Evolutionary conservation across 1,284 basidiomycete species (phyloP), one percentile per base, ranked within the genome.

Genomic region (Lignosus rhinocerotis): DNA sequence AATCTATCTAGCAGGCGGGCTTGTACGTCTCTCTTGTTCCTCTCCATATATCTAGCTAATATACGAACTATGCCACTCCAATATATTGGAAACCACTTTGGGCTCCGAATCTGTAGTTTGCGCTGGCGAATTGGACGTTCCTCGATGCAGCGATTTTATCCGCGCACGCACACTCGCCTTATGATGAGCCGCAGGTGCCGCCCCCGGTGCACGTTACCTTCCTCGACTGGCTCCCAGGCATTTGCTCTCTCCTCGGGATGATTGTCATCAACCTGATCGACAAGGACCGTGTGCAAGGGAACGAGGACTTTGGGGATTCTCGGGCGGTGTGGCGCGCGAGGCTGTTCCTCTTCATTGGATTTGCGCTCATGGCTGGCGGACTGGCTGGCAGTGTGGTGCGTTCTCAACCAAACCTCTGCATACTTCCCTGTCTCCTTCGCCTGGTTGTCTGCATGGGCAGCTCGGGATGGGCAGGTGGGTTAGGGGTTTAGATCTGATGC

Each of bases 211-310:
- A 94, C 71, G 91, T 98, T 72, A 78, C 83, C 17, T 96, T 96
- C 72, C 87, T 93, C 58, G 96, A 98, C 80, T 98, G 96, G 96
- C 79, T 97, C 14, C 94, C 96, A 0, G 96, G 95, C 25, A 86
- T 98, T 64, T 94, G 90, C 75, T 94, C 93, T n/a, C 86, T 96
- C 14, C 76, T 98, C 12, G 96, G 96, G 33, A 96, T 96, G 83
- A 78, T 98, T 61, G 82, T 98, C 70, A 88, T 97, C 73, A 95
- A 96, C 72, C 74, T 98, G 56, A 94, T 98, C 68, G 95, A 99
- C 79, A 98, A 98, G 80, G 90, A 94, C 67, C 84, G 94, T 45
- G 82, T 98, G 55, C 80, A 87, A 25, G 90, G 90, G 0, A 91
- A 95, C 10, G 93, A 92, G 62, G 85, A 82, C 3, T 90, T 87